Evolutionary conservation across 139 green algal genomes (phyloP).

Genomic region (Pleodorina starrii): DNA sequence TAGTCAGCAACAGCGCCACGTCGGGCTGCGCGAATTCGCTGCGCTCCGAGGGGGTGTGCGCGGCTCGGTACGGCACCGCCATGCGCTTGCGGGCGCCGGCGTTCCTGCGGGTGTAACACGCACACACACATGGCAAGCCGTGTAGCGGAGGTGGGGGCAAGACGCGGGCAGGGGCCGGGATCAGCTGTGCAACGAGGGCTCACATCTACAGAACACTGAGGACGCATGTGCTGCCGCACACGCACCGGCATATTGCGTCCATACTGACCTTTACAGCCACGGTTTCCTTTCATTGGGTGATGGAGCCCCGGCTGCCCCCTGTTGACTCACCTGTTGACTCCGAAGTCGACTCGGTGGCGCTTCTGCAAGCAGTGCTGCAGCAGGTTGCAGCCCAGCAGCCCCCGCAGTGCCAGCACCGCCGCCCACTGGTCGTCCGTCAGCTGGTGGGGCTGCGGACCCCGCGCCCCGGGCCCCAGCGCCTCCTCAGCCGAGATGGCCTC

Average conservation of each 20-base stretch:
- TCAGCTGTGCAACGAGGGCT: no score
- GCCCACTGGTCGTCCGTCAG: conserved; percentile 40
- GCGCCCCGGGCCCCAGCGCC: background rate
- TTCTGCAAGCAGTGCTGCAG: conserved; percentile 70
- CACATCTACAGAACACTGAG: no score
- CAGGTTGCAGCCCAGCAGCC: conserved; percentile 65
- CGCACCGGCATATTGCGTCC: no score
- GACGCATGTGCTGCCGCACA: no score
- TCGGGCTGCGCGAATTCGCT: conserved; percentile 74
- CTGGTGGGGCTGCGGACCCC: background rate
- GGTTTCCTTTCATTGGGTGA: no score
- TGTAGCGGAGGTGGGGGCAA: no score
- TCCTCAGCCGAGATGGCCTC: background rate
- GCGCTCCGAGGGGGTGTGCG: conserved; percentile 62
- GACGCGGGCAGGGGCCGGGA: no score
- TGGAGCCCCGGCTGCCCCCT: no score
- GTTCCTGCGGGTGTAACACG: conserved; percentile 48
- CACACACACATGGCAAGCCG: no score
- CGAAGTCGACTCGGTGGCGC: conserved; percentile 63
- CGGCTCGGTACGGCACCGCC: conserved; percentile 67
- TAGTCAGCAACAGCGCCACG: conserved; percentile 64
- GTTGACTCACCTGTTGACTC: conserved; percentile 53
- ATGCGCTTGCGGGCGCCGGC: conserved; percentile 56
- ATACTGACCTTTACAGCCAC: no score
- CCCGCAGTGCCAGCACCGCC: conserved; percentile 66